A percentile compares a stretch with the other conserved stretches of the same genome.
Evolutionary conservation across 2,329 filamentous ascomycete genomes (phyloP).

Genomic region (Gyromitra esculenta): DNA sequence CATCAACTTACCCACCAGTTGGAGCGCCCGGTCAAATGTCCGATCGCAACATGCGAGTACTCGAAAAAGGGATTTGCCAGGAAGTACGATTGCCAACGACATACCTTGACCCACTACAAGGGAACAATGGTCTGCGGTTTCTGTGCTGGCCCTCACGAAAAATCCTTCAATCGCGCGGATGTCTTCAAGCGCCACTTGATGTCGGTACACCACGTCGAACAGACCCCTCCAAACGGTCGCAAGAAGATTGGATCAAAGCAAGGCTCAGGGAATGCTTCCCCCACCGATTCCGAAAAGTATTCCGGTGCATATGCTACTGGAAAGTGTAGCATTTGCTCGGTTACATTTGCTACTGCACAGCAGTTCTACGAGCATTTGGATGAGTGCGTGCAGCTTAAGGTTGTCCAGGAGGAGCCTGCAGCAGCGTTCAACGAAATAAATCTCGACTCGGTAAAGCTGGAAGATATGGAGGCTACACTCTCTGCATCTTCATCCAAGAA

Average conservation of each 20-base stretch:
- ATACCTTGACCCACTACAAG: constrained; percentile 95
- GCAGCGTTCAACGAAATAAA: constrained; percentile 73
- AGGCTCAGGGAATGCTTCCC: constrained; percentile 59
- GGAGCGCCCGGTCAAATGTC: constrained; percentile 92
- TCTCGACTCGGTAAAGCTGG: constrained; percentile 72
- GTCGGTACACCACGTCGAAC: constrained; percentile 89
- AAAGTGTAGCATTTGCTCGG: constrained; percentile 90
- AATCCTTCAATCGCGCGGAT: constrained; percentile 94
- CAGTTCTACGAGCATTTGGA: constrained; percentile 98
- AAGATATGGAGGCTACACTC: constrained; percentile 60
- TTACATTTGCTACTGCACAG: constrained; percentile 84
- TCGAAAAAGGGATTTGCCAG: constrained; percentile 90
- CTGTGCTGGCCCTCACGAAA: constrained; percentile 90
- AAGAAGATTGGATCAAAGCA: constrained; percentile 68
- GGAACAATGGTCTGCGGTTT: constrained; percentile 97
- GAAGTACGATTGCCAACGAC: constrained; percentile 96
- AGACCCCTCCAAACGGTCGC: constrained; percentile 89
- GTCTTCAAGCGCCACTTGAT: constrained; percentile 96
- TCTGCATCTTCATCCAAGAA: constrained; percentile 56
- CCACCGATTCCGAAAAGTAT: constrained; percentile 54
- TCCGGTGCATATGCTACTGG: constrained; percentile 69
- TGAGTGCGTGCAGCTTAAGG: constrained; percentile 76
- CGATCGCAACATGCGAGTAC: constrained; percentile 90
- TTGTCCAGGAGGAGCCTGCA: constrained; percentile 75
- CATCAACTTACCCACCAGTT: constrained; percentile 95